Conservation (phyloP, 768 basidiomycete species). For the Exidia glandulosa region DNA sequence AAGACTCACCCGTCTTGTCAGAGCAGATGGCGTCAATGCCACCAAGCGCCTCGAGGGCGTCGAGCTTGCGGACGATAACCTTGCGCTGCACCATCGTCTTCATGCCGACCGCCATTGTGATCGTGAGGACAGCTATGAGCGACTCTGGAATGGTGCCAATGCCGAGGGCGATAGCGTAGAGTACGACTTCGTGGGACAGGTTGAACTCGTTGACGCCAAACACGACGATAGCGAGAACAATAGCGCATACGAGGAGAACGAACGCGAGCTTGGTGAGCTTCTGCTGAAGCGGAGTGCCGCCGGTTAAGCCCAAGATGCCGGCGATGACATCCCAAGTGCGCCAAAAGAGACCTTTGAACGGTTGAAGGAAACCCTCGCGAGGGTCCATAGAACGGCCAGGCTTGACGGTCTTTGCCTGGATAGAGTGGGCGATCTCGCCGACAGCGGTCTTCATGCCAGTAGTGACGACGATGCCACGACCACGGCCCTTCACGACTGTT, state of each 20-base stretch:
- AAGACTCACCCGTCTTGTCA: conserved; percentile 24
- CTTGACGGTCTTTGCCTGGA: conserved; percentile 24
- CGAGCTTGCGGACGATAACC: conserved; percentile 52
- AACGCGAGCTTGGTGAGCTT: conserved; percentile 26
- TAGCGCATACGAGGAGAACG: conserved; percentile 19
- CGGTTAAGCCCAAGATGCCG: conserved; percentile 12
- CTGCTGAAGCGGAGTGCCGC: conserved; percentile 22
- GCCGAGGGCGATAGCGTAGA: conserved; percentile 13
- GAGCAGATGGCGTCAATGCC: conserved; percentile 35
- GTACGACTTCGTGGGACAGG: conserved; percentile 11
- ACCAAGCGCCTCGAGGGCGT: conserved; percentile 52
- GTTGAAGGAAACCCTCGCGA: conserved; percentile 7
- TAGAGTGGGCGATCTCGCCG: conserved; percentile 24
- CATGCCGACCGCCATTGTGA: conserved; percentile 50
- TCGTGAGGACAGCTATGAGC: conserved; percentile 35
- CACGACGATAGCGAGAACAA: conserved; percentile 22
- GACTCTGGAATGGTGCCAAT: conserved; percentile 7
- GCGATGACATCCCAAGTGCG: conserved; percentile 24
- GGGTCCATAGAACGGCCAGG: conserved; percentile 27
- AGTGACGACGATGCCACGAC: conserved; percentile 33
- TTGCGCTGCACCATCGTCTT: conserved; percentile 44
- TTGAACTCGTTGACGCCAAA: conserved; percentile 10
- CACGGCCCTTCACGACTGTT: conserved; percentile 37
- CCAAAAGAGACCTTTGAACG: conserved; percentile 8
- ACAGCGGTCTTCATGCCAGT: conserved; percentile 48